Base-by-base conservation (phyloP, 257 asterid genomes). In the Capsicum chinense region DNA sequence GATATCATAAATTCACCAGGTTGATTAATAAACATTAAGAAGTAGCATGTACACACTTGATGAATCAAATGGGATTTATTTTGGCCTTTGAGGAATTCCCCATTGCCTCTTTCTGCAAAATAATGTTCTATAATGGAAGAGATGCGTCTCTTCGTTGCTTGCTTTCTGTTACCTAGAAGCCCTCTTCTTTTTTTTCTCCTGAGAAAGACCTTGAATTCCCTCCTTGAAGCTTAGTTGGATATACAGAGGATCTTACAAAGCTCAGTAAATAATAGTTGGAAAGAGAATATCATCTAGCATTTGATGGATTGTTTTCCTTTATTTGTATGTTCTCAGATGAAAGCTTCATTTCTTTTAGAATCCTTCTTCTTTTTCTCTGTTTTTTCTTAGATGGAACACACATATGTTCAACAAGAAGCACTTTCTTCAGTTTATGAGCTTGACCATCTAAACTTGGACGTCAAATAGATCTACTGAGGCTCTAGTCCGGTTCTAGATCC, bases 31-130 rank as follows among this genome's bases (percentile, higher is more conserved):
- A 48, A 73, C 17, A 47, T 73, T 19, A 73, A 48, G 80, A 73
- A 48, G 80, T 73, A 73, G 57, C 42, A 73, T 74, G 60, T 48
- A 6, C 44, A 74, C 80, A 74, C 59, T 74, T 74, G 37, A 17
- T 48, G 80, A 13, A 74, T 19, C 16, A 74, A 74, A 74, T 50
- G 60, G 5, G 19, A 50, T 12, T 19, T 60, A 48, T 47, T 64
- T 12, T 17, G 44, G 10, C 21, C 74, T 7, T 48, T 19, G 60
- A 15, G 80, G 44, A n/a, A 21, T 12, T 8, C 12, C 5, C 17
- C 9, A 4, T 74, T 21, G 44, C 12, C 60, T 74, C 4, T 48
- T 48, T 73, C 80, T 47, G 13, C 42, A 48, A 48, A 73, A n/a
- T 73, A 50, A 6, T 74, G 10, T 21, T 50, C 60, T 74, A 33